Base-by-base conservation (phyloP, 2,329 filamentous ascomycete genomes). In the Epichloe glyceriae region DNA sequence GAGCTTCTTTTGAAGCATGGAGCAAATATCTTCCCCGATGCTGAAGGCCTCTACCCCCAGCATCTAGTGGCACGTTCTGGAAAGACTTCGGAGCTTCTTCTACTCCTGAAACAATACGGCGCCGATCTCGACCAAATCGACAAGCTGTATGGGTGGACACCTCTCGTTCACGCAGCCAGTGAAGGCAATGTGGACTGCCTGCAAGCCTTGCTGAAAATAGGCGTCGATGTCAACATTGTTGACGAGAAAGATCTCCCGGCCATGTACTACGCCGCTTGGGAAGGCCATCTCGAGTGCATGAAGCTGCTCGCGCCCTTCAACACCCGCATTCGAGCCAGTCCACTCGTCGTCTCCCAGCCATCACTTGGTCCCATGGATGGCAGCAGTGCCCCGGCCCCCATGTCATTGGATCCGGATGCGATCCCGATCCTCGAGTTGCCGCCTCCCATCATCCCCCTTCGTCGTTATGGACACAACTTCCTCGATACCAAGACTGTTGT, bases 231-330 rank as follows among this genome's bases (percentile, higher is more conserved):
- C 1, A 83, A 83, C 56, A 86, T 89, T 50, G 70, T 88, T 42
- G 93, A 98, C 62, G 93, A 98, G 68, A 98, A 97, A 64, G 85
- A 83, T 15, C 76, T 97, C 4, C 88, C 90, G 2, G 90, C 93
- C 30, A 89, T 97, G 83, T 98, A 98, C 67, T 98, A 98, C 67
- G 93, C 93, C 14, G 91, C 89, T 0, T 98, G 93, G 93, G 93
- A 98, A 70, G 93, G 93, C 0, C 88, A 97, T 63, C 70, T 97
- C 50, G 85, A 91, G 61, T 97, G 93, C 70, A 95, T 98, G 86
- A 83, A 85, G 61, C 75, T 96, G 7, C 78, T 98, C 34, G 83
- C 83, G 4, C 80, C 82, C 1, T 74, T 73, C 58, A 76, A 76
- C 62, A 69, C 62, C 47, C 61, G 65, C 34, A 70, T 64, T 15